Evolutionary conservation across 192 early-diverging fungal species (phyloP).

Genomic region (Bifiguratus adelaidae): DNA sequence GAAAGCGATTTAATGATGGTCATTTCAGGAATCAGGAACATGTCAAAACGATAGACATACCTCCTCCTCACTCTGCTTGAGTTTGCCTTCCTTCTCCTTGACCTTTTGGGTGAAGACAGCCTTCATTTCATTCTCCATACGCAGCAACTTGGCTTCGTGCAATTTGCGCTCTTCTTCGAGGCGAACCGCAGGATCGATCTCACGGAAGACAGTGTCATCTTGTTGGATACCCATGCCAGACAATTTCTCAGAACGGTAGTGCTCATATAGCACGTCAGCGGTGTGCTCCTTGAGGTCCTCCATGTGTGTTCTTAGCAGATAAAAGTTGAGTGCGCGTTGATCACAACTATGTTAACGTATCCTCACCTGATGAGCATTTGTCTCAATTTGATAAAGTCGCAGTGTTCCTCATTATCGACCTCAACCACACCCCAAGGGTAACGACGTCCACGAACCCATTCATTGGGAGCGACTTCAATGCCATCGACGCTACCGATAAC

Average conservation of each 20-base stretch:
- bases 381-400: constrained; percentile 92
- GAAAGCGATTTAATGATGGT: background rate
- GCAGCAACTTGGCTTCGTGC: constrained; percentile 91
- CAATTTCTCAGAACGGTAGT: constrained; percentile 92
- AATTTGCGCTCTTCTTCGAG: constrained; percentile 85
- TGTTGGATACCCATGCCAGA: constrained; percentile 75
- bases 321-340: constrained; percentile 1
- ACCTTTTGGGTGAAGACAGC: constrained; percentile 98
- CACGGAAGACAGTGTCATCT: constrained; percentile 69
- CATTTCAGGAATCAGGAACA: background rate
- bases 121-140: constrained; percentile 99
- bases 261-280: constrained; percentile 84
- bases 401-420: constrained; percentile 94
- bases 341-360: background rate
- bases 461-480: constrained; percentile 72
- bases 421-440: constrained; percentile 96
- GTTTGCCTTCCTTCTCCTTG: constrained; percentile 94
- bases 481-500: constrained; percentile 87
- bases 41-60: constrained; percentile 3
- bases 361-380: constrained; percentile 70
- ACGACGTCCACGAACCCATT: constrained; percentile 76
- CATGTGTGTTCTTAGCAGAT: constrained; percentile 71
- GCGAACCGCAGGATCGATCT: constrained; percentile 39
- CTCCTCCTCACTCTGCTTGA: constrained; percentile 95
- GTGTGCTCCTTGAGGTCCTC: constrained; percentile 97